Percentiles rank a stretch among this genome's conserved stretches.
Evolutionary conservation across 2,329 filamentous ascomycete species (phyloP).

Genomic region (Penicillium psychrosexuale): DNA sequence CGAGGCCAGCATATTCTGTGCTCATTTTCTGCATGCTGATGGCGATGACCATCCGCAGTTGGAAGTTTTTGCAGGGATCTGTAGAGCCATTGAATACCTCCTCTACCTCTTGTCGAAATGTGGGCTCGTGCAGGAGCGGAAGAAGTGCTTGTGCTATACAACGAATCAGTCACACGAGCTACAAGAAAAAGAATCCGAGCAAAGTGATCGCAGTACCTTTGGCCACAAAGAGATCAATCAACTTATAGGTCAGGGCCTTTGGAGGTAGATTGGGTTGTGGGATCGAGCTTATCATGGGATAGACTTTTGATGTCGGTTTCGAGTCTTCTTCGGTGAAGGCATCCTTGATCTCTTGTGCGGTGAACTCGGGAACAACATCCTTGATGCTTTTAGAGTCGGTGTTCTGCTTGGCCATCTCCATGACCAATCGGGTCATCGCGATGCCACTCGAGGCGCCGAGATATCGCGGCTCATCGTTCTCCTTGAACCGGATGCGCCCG

Average conservation of each 20-base stretch:
- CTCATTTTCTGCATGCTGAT: slow-evolving; percentile 93
- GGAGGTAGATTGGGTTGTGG: slow-evolving; percentile 74
- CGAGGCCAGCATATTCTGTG: slow-evolving; percentile 83
- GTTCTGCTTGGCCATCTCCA: slow-evolving; percentile 94
- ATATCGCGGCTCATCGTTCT: slow-evolving; percentile 84
- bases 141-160: slow-evolving; percentile 77
- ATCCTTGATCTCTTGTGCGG: slow-evolving; percentile 65
- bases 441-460: slow-evolving; percentile 93
- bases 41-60: slow-evolving; percentile 85
- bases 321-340: slow-evolving; percentile 63
- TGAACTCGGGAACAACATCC: slow-evolving; percentile 78
- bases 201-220: slow-evolving; percentile 57
- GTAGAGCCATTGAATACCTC: slow-evolving; percentile 73
- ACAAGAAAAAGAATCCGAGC: not conserved
- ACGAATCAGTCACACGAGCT: slow-evolving; percentile 19
- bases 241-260: slow-evolving; percentile 67
- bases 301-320: slow-evolving; percentile 72
- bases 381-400: slow-evolving; percentile 88
- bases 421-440: slow-evolving; percentile 87
- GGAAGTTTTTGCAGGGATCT: slow-evolving; percentile 82
- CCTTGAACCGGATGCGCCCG: slow-evolving; percentile 78
- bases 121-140: slow-evolving; percentile 79
- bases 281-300: slow-evolving; percentile 82
- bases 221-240: slow-evolving; percentile 81
- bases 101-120: slow-evolving; percentile 71